These are phyloP conservation scores for Calonectria honghensis DNA, from an alignment of 2,329 filamentous ascomycete species.

Conservation along the genomic window DNA sequence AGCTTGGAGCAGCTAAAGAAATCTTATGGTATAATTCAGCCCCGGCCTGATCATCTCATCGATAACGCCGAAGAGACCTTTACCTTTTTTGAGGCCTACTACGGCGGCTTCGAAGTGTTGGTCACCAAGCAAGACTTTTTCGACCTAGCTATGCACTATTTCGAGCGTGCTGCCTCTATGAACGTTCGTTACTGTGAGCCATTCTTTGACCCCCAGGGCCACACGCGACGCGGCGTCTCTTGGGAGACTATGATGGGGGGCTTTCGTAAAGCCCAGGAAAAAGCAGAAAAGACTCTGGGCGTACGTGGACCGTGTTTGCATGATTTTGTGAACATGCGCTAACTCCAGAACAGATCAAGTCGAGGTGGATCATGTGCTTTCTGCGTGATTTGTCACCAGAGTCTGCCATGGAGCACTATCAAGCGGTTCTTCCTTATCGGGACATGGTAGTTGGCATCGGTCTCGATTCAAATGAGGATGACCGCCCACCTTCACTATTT, in stretches of 20 bases:
- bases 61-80: conserved; percentile 45
- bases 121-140: conserved; percentile 79
- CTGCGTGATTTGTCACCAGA: conserved; percentile 81
- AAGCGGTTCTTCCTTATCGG: conserved; percentile 60
- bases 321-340: background rate
- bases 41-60: conserved; percentile 52
- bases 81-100: conserved; percentile 82
- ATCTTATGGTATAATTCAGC: conserved; percentile 50
- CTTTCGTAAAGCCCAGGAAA: conserved; percentile 73
- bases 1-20: conserved; percentile 39
- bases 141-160: conserved; percentile 82
- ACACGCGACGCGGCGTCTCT: conserved; percentile 76
- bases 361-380: conserved; percentile 81
- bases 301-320: rapidly evolving
- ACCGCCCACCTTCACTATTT: conserved; percentile 66
- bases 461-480: conserved; percentile 67
- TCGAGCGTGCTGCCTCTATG: conserved; percentile 76
- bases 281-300: conserved; percentile 63
- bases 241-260: conserved; percentile 78
- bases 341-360: conserved; percentile 51
- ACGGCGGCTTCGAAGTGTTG: conserved; percentile 84
- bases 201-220: conserved; percentile 87
- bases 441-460: conserved; percentile 66
- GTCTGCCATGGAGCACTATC: conserved; percentile 79
- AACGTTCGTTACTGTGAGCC: conserved; percentile 83